These are phyloP conservation scores for Brassica nigra DNA, from an alignment of 345 rosid species.

Conservation along the genomic window DNA sequence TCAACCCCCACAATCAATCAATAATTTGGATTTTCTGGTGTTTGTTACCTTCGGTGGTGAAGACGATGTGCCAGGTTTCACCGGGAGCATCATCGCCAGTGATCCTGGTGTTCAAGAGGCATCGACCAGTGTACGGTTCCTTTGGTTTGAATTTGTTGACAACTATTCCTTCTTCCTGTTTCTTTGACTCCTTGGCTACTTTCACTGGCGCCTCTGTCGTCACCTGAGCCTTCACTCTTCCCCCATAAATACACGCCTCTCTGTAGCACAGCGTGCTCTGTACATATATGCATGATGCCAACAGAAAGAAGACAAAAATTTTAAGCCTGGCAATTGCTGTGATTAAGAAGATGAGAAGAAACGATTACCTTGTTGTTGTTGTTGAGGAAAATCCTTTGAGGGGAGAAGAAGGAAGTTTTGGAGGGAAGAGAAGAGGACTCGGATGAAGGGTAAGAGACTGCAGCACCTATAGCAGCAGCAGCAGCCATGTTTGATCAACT, in stretches of 20 bases:
- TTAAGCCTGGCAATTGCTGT: not conserved
- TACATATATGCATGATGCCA: slow-evolving; percentile 15
- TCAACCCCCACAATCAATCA: not conserved
- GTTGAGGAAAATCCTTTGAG: slow-evolving; percentile 62
- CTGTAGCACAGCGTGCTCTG: slow-evolving; percentile 60
- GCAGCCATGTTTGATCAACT: slow-evolving; percentile 58
- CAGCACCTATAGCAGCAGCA: slow-evolving; percentile 71
- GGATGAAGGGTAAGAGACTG: slow-evolving; percentile 80
- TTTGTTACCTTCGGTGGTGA: slow-evolving; percentile 80
- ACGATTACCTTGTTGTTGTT: slow-evolving; percentile 60
- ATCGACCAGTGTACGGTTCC: slow-evolving; percentile 77
- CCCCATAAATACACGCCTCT: slow-evolving; percentile 47
- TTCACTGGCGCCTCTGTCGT: slow-evolving; percentile 91
- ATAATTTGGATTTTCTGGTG: not conserved
- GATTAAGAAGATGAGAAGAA: not conserved
- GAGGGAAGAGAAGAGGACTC: slow-evolving; percentile 65
- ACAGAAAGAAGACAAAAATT: not conserved
- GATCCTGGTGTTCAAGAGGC: slow-evolving; percentile 95
- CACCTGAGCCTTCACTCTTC: slow-evolving; percentile 84
- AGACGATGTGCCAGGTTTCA: slow-evolving; percentile 99
- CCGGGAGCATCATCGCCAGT: slow-evolving; percentile 99
- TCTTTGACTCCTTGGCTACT: slow-evolving; percentile 79
- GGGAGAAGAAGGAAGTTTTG: slow-evolving; percentile 54
- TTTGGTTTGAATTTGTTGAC: slow-evolving; percentile 96
- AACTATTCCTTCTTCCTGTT: slow-evolving; percentile 75